Evolutionary conservation across 352 stramenopile species (phyloP).

Genomic region (Phytophthora pisi): DNA sequence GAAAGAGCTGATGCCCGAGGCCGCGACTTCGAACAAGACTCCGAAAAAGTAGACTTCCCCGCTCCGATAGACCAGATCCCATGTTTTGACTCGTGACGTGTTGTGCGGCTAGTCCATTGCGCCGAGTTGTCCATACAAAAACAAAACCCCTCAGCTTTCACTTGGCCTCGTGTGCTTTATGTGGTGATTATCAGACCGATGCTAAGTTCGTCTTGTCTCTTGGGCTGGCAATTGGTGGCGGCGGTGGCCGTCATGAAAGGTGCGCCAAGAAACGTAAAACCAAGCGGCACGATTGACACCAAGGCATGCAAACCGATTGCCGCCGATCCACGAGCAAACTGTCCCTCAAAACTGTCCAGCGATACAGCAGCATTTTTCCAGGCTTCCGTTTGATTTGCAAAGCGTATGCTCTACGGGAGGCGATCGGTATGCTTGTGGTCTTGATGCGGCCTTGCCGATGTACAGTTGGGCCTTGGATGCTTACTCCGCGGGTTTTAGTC

Average conservation of each 20-base stretch:
- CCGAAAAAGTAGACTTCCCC: conserved; percentile 16
- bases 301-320: conserved; percentile 18
- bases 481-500: conserved; percentile 20
- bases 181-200: conserved; percentile 27
- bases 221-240: conserved; percentile 27
- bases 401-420: conserved; percentile 18
- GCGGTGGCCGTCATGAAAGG: conserved; percentile 11
- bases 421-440: conserved; percentile 20
- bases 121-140: neutral
- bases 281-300: neutral
- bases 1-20: conserved; percentile 23
- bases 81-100: neutral
- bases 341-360: conserved; percentile 12
- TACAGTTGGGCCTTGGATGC: conserved; percentile 26
- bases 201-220: conserved; percentile 24
- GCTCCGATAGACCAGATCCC: neutral
- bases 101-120: neutral
- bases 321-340: conserved; percentile 10
- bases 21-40: conserved; percentile 15
- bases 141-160: neutral
- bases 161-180: conserved; percentile 9
- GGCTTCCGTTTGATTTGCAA: conserved; percentile 23
- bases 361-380: conserved; percentile 15
- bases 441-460: conserved; percentile 6
- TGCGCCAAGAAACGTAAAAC: conserved; percentile 8